Evolutionary conservation across 768 basidiomycete genomes (phyloP).

Genomic region (Tricholoma furcatifolium): DNA sequence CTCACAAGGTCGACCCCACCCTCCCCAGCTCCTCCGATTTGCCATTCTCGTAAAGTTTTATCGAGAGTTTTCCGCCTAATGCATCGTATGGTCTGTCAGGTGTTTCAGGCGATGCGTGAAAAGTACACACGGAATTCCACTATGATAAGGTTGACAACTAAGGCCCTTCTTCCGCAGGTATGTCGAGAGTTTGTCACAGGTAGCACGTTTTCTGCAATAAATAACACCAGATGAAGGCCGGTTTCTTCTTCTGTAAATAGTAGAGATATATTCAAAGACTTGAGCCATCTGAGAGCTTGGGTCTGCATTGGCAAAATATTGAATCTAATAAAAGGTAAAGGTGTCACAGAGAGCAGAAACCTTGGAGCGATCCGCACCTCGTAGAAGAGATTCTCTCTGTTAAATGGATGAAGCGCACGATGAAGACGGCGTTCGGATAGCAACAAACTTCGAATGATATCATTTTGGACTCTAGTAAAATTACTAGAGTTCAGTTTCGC

Average conservation of each 20-base stretch:
- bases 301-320: slow-evolving; percentile 57
- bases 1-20: slow-evolving; percentile 65
- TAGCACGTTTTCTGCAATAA: slow-evolving; percentile 68
- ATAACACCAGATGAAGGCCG: slow-evolving; percentile 69
- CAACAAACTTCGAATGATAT: slow-evolving; percentile 67
- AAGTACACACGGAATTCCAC: slow-evolving; percentile 54
- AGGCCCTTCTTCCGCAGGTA: slow-evolving; percentile 69
- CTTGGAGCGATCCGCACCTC: slow-evolving; percentile 46
- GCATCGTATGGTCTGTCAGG: neutral
- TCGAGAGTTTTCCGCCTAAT: slow-evolving; percentile 50
- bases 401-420: slow-evolving; percentile 76
- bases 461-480: slow-evolving; percentile 60
- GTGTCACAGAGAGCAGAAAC: neutral
- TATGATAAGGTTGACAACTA: slow-evolving; percentile 71
- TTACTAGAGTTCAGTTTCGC: neutral
- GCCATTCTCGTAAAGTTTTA: slow-evolving; percentile 61
- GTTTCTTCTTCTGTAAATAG: slow-evolving; percentile 57
- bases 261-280: slow-evolving; percentile 63
- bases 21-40: slow-evolving; percentile 45
- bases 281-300: slow-evolving; percentile 58
- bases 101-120: neutral
- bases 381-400: slow-evolving; percentile 77
- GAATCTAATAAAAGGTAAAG: slow-evolving; percentile 44
- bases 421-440: slow-evolving; percentile 57
- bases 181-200: slow-evolving; percentile 65